These are phyloP conservation scores for Logfia minima DNA, from an alignment of 129 eudicot genomes.

Conservation along the genomic window DNA sequence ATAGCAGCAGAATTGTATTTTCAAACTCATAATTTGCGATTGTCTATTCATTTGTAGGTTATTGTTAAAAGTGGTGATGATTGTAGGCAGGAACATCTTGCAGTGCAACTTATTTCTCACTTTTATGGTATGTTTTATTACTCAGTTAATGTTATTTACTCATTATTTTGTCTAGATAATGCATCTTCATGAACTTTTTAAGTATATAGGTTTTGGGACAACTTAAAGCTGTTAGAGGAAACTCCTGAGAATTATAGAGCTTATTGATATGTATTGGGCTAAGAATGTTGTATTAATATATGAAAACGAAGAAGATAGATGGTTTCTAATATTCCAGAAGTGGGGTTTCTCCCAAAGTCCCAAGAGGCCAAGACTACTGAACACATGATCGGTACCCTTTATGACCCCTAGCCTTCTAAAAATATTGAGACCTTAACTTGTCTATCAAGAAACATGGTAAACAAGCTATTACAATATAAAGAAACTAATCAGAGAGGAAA, in stretches of 20 bases:
- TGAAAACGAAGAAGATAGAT: neutral
- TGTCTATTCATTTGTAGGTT: constrained; percentile 41
- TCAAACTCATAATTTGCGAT: neutral
- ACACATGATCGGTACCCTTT: neutral
- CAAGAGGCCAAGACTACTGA: neutral
- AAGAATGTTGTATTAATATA: no score
- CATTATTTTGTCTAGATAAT: constrained; percentile 28
- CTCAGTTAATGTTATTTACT: constrained; percentile 5
- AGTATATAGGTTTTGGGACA: constrained; percentile 4
- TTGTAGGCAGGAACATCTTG: constrained; percentile 99
- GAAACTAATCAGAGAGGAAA: neutral
- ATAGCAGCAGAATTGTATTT: neutral
- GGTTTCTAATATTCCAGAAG: neutral
- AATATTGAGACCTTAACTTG: neutral
- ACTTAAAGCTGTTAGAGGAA: constrained; percentile 14
- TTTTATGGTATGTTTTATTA: constrained; percentile 67
- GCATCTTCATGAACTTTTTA: constrained; percentile 13
- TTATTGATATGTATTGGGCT: neutral
- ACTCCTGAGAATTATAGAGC: neutral
- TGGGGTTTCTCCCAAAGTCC: neutral
- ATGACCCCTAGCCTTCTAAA: neutral
- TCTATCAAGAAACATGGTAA: neutral
- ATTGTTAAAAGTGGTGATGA: constrained; percentile 99
- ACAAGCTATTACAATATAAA: neutral
- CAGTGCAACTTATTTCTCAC: constrained; percentile 97